Evolutionary conservation across 2,329 filamentous ascomycete genomes (phyloP), one percentile per base, ranked within the genome.

Genomic region (Aureobasidium uvarum): DNA sequence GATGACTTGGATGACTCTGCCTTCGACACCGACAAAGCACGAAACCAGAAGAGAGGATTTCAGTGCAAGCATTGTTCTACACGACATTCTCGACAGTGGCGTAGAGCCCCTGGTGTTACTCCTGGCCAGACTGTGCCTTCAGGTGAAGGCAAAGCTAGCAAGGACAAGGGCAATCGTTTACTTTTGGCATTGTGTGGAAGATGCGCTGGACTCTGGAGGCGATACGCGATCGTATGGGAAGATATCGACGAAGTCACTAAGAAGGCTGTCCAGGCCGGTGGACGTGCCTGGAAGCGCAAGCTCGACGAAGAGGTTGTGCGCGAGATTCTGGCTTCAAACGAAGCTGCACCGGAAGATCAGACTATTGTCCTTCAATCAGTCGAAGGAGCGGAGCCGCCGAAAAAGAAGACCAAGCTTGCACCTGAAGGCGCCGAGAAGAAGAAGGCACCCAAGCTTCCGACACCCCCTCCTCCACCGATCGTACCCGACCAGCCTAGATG

Each of bases 191-290:
- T 99, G 5, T 99, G 95, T 75, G 85, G 92, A 66, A 87, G 94
- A 67, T 99, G 95, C 74, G 93, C 93, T 31, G 88, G 95, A 72
- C 81, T 99, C 10, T 99, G 95, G 95, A 89, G 95, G 58, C 91
- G 94, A 69, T 99, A 99, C 76, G 94, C 89, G 18, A 92, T 99
- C 68, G 91, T 96, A 70, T 99, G 92, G 87, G 95, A 98, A 76
- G 91, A 96, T 70, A 85, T 92, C 16, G 95, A 98, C 48, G 94
- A 98, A 72, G 85, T 96, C 43, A 86, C 89, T 45, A 96, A 93
- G 79, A 96, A 96, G 79, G 87, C 96, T 48, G 86, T 88, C 0
- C 86, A 89, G 69, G 91, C 92, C 50, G 91, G 93, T 51, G 90
- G 90, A 52, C 89, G 91, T 70, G 89, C 90, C 5, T 93, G 89